Base-by-base conservation (phyloP, 148 eudicot species). In the Selenicereus undatus region DNA sequence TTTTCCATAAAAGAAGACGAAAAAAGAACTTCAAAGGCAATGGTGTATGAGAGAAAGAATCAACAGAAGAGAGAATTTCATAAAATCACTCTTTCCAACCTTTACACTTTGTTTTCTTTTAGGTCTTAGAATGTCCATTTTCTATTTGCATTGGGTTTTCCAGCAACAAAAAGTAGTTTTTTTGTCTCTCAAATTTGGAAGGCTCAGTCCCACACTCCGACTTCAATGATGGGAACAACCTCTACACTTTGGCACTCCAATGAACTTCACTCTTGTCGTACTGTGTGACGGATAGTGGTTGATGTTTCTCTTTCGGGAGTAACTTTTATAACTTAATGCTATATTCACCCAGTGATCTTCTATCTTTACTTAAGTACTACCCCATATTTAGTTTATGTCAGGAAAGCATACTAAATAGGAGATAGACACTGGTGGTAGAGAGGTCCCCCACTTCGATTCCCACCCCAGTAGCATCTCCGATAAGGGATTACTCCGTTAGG, bases 401-500 rank as follows among this genome's bases (percentile, higher is more conserved):
- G 60, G 60, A 12, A 12, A 54, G 60, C 20, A 54, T 54, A 54
- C 60, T 54, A 3, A 17, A 54, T 17, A 54, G 60, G 60, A 54
- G 60, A 54, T 54, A 54, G 60, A 54, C 60, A 54, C 0, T 3
- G 60, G 60, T 12, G 17, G 60, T 54, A 54, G 43, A 39, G 43
- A 39, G 52, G 1, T 48, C 52, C 52, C 12, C 52, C 52, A 48
- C 52, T 58, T 58, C 8, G 64, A 58, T 58, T 58, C 64, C 71
- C 68, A 4, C 80, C 80, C 80, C 56, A 35, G 66, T 78, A 78
- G 73, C 73, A 65, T 64, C 73, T 65, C 73, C n/a, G 73, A 66
- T 78, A 78, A 78, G 80, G 80, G 73, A 78, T 64, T 45, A 78
- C 35, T 42, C 80, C 3, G 22, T 80, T 69, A 75, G 84, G 24